A percentile compares a stretch with the other conserved stretches of the same genome.
Conservation (phyloP, 1,284 basidiomycete genomes). For the Cutaneotrichosporon sp. region DNA sequence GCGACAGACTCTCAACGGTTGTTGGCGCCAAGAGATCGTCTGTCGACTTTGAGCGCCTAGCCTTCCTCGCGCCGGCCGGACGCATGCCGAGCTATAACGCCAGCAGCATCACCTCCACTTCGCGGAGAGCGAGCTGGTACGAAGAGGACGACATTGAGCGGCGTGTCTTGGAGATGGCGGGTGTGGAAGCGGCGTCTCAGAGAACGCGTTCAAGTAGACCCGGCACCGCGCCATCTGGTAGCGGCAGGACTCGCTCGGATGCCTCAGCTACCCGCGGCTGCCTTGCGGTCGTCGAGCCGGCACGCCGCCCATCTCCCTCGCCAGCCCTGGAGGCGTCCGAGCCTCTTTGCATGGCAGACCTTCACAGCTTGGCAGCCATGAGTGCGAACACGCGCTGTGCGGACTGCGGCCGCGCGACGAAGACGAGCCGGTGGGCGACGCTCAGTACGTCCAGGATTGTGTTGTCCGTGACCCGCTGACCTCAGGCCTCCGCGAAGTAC, state of each 20-base stretch:
- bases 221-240: background rate
- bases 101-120: background rate
- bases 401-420: constrained; percentile 54
- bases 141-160: constrained; percentile 43
- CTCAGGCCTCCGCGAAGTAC: constrained; percentile 43
- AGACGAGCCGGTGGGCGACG: constrained; percentile 50
- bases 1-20: constrained; percentile 36
- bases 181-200: constrained; percentile 25
- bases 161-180: constrained; percentile 47
- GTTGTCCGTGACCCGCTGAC: constrained; percentile 8
- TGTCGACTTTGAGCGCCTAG: constrained; percentile 27
- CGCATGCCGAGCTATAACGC: constrained; percentile 20
- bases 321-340: background rate
- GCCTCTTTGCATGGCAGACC: constrained; percentile 21
- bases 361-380: constrained; percentile 17
- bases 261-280: background rate
- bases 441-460: constrained; percentile 37
- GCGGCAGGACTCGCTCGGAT: background rate
- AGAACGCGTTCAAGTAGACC: background rate
- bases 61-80: constrained; percentile 20
- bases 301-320: background rate
- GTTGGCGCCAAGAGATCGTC: constrained; percentile 21
- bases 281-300: background rate
- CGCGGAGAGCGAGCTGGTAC: constrained; percentile 8
- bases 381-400: constrained; percentile 53